Evolutionary conservation across 2,329 filamentous ascomycete genomes (phyloP), one percentile per base, ranked within the genome.

Genomic region (Sporothrix brasiliensis): DNA sequence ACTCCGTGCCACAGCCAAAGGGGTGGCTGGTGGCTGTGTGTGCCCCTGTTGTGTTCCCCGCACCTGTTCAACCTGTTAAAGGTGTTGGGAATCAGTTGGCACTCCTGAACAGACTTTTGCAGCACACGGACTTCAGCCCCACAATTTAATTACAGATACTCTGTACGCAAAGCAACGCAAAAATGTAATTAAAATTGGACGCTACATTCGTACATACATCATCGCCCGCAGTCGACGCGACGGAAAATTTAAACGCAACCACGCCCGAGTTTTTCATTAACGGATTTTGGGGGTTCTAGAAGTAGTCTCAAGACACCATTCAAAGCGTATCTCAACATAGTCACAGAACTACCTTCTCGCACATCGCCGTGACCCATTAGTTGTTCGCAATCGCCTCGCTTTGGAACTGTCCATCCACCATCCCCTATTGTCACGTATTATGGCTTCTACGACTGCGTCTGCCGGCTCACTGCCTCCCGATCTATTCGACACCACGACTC

Each of bases 401-500:
- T 6, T 41, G 3, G 27, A 10, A 34, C 30, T 41, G 39, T 24
- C n/a, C 2, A 44, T 24, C 27, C 6, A 14, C 13, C 39, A 9
- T 16, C 30, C 2, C 41, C 39, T 24, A n/a, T 16, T 41, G 24
- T 30, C 52, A 14, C 54, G 14, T 52, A 61, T 24, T 61, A 73
- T 72, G 67, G 56, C 68, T 44, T 67, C 67, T 4, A 19, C 68
- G 14, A 19, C 70, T 19, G 69, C 50, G 56, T 56, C 54, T 13
- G 60, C 65, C 11, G 53, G 69, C 27, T 71, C 77, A 41, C 81
- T 86, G 7, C 85, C 86, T 1, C 82, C 83, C 4, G 85, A 88
- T 74, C 77, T 89, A 44, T 87, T 89, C 77, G 88, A 90, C 77
- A 78, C 79, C 69, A 88, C 85, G 1, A 89, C 88, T 19, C 81